phyloP scores from a whole-genome alignment of 2,329 filamentous ascomycete genomes.

The Trichoderma gracile region DNA sequence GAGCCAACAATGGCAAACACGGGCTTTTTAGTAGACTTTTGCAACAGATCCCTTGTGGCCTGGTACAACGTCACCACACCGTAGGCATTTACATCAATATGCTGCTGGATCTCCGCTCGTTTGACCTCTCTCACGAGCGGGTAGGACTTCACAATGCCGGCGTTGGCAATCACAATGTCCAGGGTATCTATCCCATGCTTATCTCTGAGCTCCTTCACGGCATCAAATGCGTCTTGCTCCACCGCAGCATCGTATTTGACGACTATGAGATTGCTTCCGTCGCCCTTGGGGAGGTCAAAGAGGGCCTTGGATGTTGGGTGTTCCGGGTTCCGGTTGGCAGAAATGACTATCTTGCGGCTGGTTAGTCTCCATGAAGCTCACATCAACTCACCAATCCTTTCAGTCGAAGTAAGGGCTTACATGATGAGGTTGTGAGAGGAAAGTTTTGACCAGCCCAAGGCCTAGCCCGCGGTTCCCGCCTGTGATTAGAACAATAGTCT shows the following conservation, averaged over 20 bases:
- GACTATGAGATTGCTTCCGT: neutral
- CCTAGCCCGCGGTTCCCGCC: constrained; percentile 47
- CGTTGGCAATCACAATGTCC: constrained; percentile 55
- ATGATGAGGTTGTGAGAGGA: constrained; percentile 47
- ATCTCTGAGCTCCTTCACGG: constrained; percentile 10
- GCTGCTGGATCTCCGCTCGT: constrained; percentile 39
- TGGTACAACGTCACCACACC: constrained; percentile 41
- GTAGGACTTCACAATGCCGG: constrained; percentile 43
- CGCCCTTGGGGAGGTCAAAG: constrained; percentile 28
- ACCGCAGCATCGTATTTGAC: constrained; percentile 32
- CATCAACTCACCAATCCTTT: neutral
- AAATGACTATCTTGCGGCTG: neutral
- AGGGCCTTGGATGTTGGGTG: constrained; percentile 44
- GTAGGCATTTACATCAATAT: constrained; percentile 49
- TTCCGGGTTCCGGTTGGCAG: neutral
- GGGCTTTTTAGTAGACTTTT: constrained; percentile 30
- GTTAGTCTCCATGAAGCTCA: neutral
- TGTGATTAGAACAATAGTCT: constrained; percentile 36
- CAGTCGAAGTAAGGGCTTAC: neutral
- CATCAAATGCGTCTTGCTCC: constrained; percentile 35
- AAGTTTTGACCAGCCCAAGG: constrained; percentile 38
- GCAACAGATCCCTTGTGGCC: constrained; percentile 41
- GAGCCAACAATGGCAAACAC: constrained; percentile 43
- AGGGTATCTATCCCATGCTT: constrained; percentile 40
- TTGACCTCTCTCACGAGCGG: constrained; percentile 35